These are phyloP conservation scores for Naganishia liquefaciens DNA, from an alignment of 1,284 basidiomycete genomes.

Conservation along the genomic window DNA sequence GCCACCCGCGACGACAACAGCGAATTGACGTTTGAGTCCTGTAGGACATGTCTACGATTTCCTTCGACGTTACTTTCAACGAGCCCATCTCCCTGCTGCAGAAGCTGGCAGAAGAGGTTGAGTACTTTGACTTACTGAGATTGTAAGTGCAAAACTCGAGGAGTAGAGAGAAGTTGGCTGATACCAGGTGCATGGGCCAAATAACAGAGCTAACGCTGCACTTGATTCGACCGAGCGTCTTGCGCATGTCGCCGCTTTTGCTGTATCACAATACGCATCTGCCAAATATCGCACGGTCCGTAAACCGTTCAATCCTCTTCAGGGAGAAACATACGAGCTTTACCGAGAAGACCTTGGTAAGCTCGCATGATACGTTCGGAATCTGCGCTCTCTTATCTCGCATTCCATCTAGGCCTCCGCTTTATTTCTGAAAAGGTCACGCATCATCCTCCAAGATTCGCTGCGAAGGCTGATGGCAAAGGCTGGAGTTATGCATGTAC, in stretches of 20 bases:
- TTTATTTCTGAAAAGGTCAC: slow-evolving; percentile 86
- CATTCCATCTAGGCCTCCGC: slow-evolving; percentile 50
- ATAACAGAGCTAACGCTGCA: slow-evolving; percentile 61
- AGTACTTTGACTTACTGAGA: slow-evolving; percentile 71
- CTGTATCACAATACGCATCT: slow-evolving; percentile 78
- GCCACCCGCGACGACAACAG: no score
- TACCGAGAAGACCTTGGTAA: slow-evolving; percentile 56
- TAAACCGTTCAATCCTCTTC: slow-evolving; percentile 70
- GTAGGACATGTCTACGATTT: slow-evolving; percentile 74
- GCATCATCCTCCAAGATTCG: slow-evolving; percentile 76
- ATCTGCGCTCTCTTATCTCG: background rate
- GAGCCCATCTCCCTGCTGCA: slow-evolving; percentile 82
- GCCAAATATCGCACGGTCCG: slow-evolving; percentile 74
- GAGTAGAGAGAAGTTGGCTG: background rate
- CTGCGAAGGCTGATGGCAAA: slow-evolving; percentile 76
- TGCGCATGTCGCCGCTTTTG: slow-evolving; percentile 76
- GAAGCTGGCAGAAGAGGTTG: slow-evolving; percentile 71
- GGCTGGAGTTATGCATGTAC: slow-evolving; percentile 73
- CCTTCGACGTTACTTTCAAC: slow-evolving; percentile 83
- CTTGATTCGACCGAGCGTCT: slow-evolving; percentile 71
- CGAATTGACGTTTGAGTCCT: background rate
- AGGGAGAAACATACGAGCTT: slow-evolving; percentile 86
- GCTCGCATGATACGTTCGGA: background rate
- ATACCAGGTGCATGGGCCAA: background rate
- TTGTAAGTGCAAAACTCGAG: slow-evolving; percentile 30